Conservation (phyloP, 108 stramenopile species). For the Skeletonema potamos region DNA sequence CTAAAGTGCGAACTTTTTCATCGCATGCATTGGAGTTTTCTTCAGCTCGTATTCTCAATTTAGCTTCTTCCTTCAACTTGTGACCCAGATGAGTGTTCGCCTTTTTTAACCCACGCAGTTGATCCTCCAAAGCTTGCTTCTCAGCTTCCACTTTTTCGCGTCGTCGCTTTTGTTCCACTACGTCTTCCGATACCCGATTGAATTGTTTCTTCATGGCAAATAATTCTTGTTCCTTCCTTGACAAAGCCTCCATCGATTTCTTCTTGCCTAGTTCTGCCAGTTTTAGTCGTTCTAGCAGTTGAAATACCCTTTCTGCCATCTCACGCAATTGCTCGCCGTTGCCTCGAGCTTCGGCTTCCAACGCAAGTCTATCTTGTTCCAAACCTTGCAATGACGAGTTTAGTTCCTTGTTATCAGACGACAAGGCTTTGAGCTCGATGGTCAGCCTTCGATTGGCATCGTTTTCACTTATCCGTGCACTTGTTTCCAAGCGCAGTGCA, state of each 20-base stretch:
- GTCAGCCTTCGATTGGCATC: constrained; percentile 65
- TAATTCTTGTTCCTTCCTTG: constrained; percentile 78
- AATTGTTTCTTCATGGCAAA: constrained; percentile 71
- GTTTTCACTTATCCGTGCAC: constrained; percentile 58
- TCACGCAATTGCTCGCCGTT: constrained; percentile 79
- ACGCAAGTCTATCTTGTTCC: constrained; percentile 73
- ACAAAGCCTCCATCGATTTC: constrained; percentile 76
- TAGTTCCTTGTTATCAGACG: constrained; percentile 57
- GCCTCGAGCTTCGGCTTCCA: constrained; percentile 84
- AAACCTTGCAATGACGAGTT: constrained; percentile 45
- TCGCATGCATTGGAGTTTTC: constrained; percentile 66
- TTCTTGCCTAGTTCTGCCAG: constrained; percentile 85
- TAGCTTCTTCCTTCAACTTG: constrained; percentile 70
- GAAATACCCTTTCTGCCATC: constrained; percentile 90
- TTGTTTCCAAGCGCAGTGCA: constrained; percentile 75
- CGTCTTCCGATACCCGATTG: constrained; percentile 71
- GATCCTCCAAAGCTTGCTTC: constrained; percentile 63
- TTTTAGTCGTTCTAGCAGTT: constrained; percentile 83
- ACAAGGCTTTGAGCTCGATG: constrained; percentile 53
- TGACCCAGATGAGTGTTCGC: constrained; percentile 70
- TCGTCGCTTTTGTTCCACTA: constrained; percentile 58
- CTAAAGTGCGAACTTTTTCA: constrained; percentile 69
- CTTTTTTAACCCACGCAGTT: constrained; percentile 73
- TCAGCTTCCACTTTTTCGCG: constrained; percentile 75
- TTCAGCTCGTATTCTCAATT: constrained; percentile 58